Base-by-base conservation (phyloP, 2,329 filamentous ascomycete species). In the Claviceps fusiformis region DNA sequence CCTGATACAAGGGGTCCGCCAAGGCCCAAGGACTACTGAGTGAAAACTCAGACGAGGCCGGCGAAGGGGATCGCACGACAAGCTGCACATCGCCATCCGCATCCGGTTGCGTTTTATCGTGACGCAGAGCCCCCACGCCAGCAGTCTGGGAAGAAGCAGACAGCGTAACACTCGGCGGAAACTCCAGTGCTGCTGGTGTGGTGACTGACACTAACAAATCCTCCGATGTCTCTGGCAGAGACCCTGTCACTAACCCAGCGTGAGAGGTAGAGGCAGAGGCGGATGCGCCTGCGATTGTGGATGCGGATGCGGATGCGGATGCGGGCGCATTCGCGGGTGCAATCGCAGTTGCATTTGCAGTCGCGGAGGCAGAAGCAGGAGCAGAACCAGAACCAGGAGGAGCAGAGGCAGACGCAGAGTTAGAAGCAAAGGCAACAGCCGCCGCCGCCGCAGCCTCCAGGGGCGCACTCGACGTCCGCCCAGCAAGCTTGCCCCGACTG, bases 1-100 rank as follows among this genome's bases (percentile, higher is more conserved):
- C 69, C 79, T 85, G 71, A 58, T 69, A 73, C 37, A 73, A 57
- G 50, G 71, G 72, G 59, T 75, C 73, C 50, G 71, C 67, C 53
- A 78, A 65, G 24, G 65, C 62, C 67, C 71, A 70, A 5, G 73
- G 67, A 39, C 61, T 61, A 49, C 59, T 56, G 52, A 61, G 58
- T 27, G 56, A 55, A 50, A 58, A 51, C n/a, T 55, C 57, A 54
- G 61, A 55, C 53, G 59, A 55, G 13, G 55, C 56, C 55, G 61
- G 54, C 46, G 59, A 54, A 15, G 54, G 47, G 11, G 57, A 59
- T 52, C 52, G 61, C 56, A 62, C 56, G 52, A 65, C 59, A 58
- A 71, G 61, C 57, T 68, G 66, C 59, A 60, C 56, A 48, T 64
- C 58, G 55, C 45, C 56, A 37, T 61, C 56, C 54, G 57, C 56